phyloP scores from a whole-genome alignment of 495 filamentous ascomycete genomes.

The Trichoderma reesei region DNA sequence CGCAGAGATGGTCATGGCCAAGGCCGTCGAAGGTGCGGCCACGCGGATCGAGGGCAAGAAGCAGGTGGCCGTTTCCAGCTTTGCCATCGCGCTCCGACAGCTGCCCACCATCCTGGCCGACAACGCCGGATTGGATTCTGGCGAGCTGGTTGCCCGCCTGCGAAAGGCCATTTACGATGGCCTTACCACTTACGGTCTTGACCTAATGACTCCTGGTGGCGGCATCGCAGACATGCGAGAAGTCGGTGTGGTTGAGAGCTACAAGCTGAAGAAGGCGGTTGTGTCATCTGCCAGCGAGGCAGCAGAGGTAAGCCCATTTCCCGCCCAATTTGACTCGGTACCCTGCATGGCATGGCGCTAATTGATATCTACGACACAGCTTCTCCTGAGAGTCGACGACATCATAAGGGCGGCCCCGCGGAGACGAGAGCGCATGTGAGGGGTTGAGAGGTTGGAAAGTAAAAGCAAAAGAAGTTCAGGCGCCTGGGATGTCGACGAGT shows the following conservation, averaged over 20 bases:
- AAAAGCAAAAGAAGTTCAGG: conserved; percentile 5
- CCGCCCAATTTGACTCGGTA: not conserved
- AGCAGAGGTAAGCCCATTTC: conserved; percentile 64
- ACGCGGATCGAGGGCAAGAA: conserved; percentile 95
- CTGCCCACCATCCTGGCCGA: conserved; percentile 94
- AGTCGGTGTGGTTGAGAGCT: conserved; percentile 91
- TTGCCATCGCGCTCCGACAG: conserved; percentile 80
- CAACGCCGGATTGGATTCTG: conserved; percentile 92
- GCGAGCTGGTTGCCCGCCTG: conserved; percentile 83
- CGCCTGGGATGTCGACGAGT: conserved; percentile 4
- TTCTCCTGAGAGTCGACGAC: conserved; percentile 76
- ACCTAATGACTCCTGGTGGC: conserved; percentile 81
- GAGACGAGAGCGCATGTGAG: conserved; percentile 50
- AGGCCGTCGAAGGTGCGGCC: conserved; percentile 89
- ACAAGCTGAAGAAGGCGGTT: conserved; percentile 95
- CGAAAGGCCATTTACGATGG: conserved; percentile 91
- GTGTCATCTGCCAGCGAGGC: conserved; percentile 92
- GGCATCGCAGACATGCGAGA: conserved; percentile 95
- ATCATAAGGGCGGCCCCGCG: conserved; percentile 75
- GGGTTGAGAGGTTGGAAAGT: not conserved
- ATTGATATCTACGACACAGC: conserved; percentile 28
- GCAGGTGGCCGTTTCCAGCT: conserved; percentile 83
- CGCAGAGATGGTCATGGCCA: conserved; percentile 98
- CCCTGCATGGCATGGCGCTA: not conserved
- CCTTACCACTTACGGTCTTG: conserved; percentile 81